A percentile compares a stretch with the other conserved stretches of the same genome.
Conservation (phyloP, 148 eudicot genomes). For the Amaranthus cruentus region DNA sequence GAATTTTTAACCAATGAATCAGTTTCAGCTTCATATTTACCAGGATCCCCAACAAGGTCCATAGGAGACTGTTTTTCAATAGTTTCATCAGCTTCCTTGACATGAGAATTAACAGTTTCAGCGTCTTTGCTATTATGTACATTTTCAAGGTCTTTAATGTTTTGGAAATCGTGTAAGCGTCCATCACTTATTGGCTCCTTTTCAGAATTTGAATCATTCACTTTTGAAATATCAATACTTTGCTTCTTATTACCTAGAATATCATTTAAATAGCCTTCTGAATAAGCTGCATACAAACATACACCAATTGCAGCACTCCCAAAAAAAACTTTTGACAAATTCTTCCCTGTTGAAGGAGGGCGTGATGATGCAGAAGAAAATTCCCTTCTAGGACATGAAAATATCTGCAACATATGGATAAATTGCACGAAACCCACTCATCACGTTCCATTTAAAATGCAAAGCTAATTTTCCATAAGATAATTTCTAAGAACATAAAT, state of each 20-base stretch:
- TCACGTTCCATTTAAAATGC: constrained; percentile 4
- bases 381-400: constrained; percentile 45
- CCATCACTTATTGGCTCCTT: constrained; percentile 23
- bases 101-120: constrained; percentile 24
- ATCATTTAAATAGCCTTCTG: constrained; percentile 44
- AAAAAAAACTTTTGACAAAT: constrained; percentile 38
- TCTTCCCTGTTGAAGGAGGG: constrained; percentile 38
- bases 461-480: neutral
- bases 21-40: constrained; percentile 28
- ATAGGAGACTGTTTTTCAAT: constrained; percentile 30
- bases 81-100: constrained; percentile 30
- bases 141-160: constrained; percentile 21
- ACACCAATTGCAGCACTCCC: constrained; percentile 66
- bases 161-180: constrained; percentile 20
- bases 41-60: constrained; percentile 27
- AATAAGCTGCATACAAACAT: constrained; percentile 48
- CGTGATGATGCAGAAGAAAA: constrained; percentile 49
- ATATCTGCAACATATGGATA: constrained; percentile 38
- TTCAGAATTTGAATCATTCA: constrained; percentile 17
- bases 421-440: neutral
- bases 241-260: constrained; percentile 30
- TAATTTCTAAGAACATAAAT: neutral
- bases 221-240: constrained; percentile 18
- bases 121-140: constrained; percentile 29
- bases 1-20: constrained; percentile 18